phyloP scores from a whole-genome alignment of 2,329 filamentous ascomycete species.

The Paecilomyces formosus region DNA sequence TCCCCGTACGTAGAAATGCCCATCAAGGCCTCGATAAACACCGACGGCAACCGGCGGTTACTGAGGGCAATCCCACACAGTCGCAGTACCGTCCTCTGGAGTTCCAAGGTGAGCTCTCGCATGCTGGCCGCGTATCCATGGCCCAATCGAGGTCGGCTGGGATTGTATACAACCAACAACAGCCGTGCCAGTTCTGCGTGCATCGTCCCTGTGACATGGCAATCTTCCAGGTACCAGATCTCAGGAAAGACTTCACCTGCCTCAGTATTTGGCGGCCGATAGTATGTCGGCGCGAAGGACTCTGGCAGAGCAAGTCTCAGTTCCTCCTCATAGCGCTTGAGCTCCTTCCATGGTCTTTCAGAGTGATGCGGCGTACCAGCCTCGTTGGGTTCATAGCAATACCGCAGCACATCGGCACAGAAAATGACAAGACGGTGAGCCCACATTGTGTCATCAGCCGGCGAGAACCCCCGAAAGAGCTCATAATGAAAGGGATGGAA shows the following conservation, averaged over 20 bases:
- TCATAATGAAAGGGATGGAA: conserved; percentile 32
- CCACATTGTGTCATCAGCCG: conserved; percentile 26
- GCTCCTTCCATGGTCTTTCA: conserved; percentile 10
- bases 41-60: conserved; percentile 48
- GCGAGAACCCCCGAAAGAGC: conserved; percentile 25
- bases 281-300: conserved; percentile 51
- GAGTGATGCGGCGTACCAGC: background rate
- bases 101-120: conserved; percentile 14
- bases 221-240: conserved; percentile 50
- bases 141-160: conserved; percentile 45
- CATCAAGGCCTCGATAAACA: conserved; percentile 43
- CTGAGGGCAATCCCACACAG: conserved; percentile 53
- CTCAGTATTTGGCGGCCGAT: conserved; percentile 28
- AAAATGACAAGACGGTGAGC: conserved; percentile 2
- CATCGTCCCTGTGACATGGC: conserved; percentile 53
- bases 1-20: conserved; percentile 50
- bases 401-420: conserved; percentile 1
- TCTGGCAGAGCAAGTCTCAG: conserved; percentile 44
- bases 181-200: conserved; percentile 54
- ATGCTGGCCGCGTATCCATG: conserved; percentile 11
- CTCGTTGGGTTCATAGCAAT: background rate
- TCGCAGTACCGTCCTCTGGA: conserved; percentile 40
- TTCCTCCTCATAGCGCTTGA: conserved; percentile 39
- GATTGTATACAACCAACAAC: conserved; percentile 51
- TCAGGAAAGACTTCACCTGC: conserved; percentile 47